These are phyloP conservation scores for Betula pendula DNA, from an alignment of 306 rosid genomes.

Conservation along the genomic window DNA sequence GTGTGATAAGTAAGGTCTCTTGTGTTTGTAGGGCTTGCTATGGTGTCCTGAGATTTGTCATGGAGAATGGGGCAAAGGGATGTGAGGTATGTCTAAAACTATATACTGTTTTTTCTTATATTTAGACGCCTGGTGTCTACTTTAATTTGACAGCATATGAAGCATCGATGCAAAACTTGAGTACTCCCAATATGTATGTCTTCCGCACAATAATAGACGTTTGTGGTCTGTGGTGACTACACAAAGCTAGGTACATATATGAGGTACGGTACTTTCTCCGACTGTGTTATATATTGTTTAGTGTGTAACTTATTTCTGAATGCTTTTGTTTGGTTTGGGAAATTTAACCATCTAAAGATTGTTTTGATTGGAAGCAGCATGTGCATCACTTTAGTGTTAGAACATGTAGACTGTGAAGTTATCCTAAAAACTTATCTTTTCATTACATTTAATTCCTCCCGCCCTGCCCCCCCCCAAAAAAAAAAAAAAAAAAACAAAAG, in stretches of 20 bases:
- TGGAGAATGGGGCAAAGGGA: conserved; percentile 89
- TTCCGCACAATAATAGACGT: conserved; percentile 78
- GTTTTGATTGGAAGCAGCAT: background rate
- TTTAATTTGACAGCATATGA: conserved; percentile 65
- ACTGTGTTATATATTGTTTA: conserved; percentile 25
- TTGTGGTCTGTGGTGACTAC: conserved; percentile 80
- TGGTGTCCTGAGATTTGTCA: conserved; percentile 76
- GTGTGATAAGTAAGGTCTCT: background rate
- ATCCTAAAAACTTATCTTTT: too few relatives aligned
- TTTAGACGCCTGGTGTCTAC: conserved; percentile 50
- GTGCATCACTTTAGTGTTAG: background rate
- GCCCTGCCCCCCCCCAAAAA: too few relatives aligned
- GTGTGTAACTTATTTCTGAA: conserved; percentile 15
- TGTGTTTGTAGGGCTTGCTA: conserved; percentile 66
- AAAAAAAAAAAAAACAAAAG: too few relatives aligned
- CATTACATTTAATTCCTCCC: too few relatives aligned
- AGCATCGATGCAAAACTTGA: conserved; percentile 51
- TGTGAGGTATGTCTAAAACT: conserved; percentile 44
- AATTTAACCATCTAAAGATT: background rate
- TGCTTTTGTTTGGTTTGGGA: background rate
- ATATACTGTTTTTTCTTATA: background rate
- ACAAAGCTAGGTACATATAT: conserved; percentile 84
- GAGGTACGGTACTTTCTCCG: conserved; percentile 65
- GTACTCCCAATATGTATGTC: conserved; percentile 69
- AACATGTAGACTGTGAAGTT: background rate